phyloP scores from a whole-genome alignment of 495 filamentous ascomycete genomes.

The Penicillium argentinense region DNA sequence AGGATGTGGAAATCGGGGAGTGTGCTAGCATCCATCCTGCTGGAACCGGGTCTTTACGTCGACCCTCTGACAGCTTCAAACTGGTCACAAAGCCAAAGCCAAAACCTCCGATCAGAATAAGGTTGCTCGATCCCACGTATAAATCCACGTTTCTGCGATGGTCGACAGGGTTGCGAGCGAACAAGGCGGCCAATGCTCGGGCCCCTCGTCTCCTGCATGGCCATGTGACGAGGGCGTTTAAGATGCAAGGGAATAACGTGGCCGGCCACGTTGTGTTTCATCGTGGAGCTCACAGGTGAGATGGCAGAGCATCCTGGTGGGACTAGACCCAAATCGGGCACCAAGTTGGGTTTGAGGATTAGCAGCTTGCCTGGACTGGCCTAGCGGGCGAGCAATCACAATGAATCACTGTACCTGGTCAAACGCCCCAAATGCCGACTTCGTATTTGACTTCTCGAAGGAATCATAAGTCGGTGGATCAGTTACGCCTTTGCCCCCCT shows the following conservation, averaged over 20 bases:
- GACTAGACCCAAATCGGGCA: constrained; percentile 4
- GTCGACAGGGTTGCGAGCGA: background rate
- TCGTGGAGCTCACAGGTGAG: background rate
- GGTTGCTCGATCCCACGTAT: background rate
- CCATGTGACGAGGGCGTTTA: constrained; percentile 9
- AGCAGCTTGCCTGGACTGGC: background rate
- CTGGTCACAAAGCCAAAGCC: too few species aligned
- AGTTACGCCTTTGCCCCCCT: too few species aligned
- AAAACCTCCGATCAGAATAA: too few species aligned
- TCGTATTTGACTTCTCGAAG: too few species aligned
- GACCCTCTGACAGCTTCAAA: too few species aligned
- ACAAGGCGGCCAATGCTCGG: constrained; percentile 9
- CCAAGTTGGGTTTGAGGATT: background rate
- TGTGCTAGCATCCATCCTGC: constrained; percentile 11
- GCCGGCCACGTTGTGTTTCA: constrained; percentile 5
- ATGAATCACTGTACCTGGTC: too few species aligned
- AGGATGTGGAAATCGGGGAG: constrained; percentile 15
- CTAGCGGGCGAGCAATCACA: too few species aligned
- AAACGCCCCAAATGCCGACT: too few species aligned
- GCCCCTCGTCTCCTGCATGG: constrained; percentile 10
- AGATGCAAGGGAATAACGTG: constrained; percentile 8
- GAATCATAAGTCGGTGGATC: too few species aligned
- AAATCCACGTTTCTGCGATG: background rate
- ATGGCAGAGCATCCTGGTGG: background rate
- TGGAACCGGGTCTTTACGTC: background rate